Evolutionary conservation across 2,329 filamentous ascomycete genomes (phyloP), one percentile per base, ranked within the genome.

Genomic region (Fusarium sp.): DNA sequence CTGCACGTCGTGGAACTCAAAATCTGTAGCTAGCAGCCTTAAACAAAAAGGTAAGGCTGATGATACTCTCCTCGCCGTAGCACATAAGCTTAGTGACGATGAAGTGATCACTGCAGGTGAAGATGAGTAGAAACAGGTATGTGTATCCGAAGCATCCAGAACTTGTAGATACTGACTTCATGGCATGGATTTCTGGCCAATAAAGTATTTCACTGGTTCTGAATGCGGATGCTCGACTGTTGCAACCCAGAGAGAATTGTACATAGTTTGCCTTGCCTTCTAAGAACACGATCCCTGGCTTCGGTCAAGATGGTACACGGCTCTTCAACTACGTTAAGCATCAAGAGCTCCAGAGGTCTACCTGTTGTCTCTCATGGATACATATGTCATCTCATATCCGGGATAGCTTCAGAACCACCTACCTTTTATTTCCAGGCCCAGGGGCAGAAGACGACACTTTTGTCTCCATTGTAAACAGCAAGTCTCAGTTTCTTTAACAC

Each of bases 391-490:
- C 5, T 16, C 7, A 4, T 46, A 15, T 18, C 12, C 0, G 18
- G 18, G 27, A 47, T 15, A 15, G 15, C 18, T 3, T 15, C 18
- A 9, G 18, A 9, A 27, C 5, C 25, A 15, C 3, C 16, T 20
- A 3, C 0, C 25, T 9, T 18, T 47, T 1, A 29, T n/a, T 6
- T 6, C 7, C 5, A n/a, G 4, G 3, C 10, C 15, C 12, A 16
- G 8, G 14, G 12, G 25, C 2, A n/a, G 25, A 47, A 29, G 25
- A 47, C 25, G 0, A 15, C 0, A 20, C 3, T 22, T 18, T 6
- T n/a, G 18, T 15, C 25, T 20, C 27, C 0, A 25, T 16, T 25
- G 8, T 25, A 3, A 34, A 22, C 5, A 12, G 30, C 8, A 12
- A n/a, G 6, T 8, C 18, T 8, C 7, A 9, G 16, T 16, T 11